A percentile compares a stretch with the other conserved stretches of the same genome.
phyloP scores from a whole-genome alignment of 176 grass and related monocot genomes.

The Coix lacrymajobi region DNA sequence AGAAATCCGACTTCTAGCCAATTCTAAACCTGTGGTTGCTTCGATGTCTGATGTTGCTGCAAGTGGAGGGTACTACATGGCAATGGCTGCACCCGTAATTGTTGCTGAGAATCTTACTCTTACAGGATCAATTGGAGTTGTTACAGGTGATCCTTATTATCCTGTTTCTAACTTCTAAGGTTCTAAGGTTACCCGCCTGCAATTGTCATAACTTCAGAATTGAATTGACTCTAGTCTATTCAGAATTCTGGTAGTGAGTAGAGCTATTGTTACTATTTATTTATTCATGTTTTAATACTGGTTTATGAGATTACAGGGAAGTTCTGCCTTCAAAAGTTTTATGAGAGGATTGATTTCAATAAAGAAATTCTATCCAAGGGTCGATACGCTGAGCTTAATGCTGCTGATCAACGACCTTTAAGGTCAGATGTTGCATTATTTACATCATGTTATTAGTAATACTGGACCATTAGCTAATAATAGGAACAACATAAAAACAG shows the following conservation, averaged over 20 bases:
- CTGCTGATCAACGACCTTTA: slow-evolving; percentile 74
- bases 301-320: slow-evolving; percentile 57
- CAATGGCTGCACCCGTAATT: slow-evolving; percentile 88
- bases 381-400: slow-evolving; percentile 77
- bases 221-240: slow-evolving; percentile 9
- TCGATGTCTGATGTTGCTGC: slow-evolving; percentile 98
- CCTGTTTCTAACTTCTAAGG: slow-evolving; percentile 23
- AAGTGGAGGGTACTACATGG: slow-evolving; percentile 96
- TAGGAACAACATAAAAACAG: background rate
- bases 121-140: slow-evolving; percentile 96
- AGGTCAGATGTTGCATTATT: slow-evolving; percentile 42
- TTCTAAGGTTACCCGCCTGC: background rate
- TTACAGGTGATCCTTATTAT: slow-evolving; percentile 59
- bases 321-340: slow-evolving; percentile 81
- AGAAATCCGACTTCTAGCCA: slow-evolving; percentile 84
- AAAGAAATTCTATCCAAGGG: slow-evolving; percentile 93
- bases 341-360: slow-evolving; percentile 79
- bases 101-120: slow-evolving; percentile 93
- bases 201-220: slow-evolving; percentile 6
- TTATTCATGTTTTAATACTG: slow-evolving; percentile 29
- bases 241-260: background rate
- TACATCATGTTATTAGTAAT: background rate
- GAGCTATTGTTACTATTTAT: background rate
- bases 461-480: background rate
- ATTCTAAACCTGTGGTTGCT: slow-evolving; percentile 86